Base-by-base conservation (phyloP, 495 filamentous ascomycete species). In the Annulohypoxylon nitens region DNA sequence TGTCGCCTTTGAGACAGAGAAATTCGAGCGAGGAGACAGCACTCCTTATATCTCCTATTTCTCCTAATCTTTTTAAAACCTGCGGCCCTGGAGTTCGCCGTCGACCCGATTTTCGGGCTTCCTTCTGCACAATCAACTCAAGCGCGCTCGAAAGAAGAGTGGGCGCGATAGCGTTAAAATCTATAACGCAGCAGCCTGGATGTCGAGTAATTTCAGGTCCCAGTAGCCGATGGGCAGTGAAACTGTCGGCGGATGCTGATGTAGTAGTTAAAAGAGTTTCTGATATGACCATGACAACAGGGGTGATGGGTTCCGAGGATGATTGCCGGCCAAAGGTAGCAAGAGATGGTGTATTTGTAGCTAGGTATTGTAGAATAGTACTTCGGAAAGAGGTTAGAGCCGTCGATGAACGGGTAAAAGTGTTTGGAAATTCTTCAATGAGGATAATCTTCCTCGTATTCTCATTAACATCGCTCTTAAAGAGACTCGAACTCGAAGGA, bases 361-460 rank as follows among this genome's bases (percentile, higher is more conserved):
- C 91, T 37, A 98, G 81, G 77, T 91, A 96, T 63, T 90, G 88
- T 39, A 92, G 82, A 25, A 99, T 84, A 12, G 92, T 86, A 47
- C 88, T 85, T 62, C 93, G 88, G 79, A 99, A 98, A 0, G 92
- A 85, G 59, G 87, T 84, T 43, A 98, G 78, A 61, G 87, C 85
- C 14, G 86, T 86, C 10, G 92, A 92, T 0, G 87, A 90, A 47
- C 88, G 86, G 23, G 87, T 87, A 67, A 94, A 90, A 0, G 92
- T 91, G 72, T 92, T 94, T 0, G 97, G 97, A 78, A 97, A 98
- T 77, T 99, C 97, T 84, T 99, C 97, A 57, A 99, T 86, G 8
- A 98, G 80, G 48, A 98, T 91, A 36, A 97, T 78, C 71, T 82
- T 83, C 69, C 75, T 81, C 14, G 73, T 65, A 59, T 68, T 67